Base-by-base conservation (phyloP, 257 asterid species). In the Fraxinus pennsylvanica region DNA sequence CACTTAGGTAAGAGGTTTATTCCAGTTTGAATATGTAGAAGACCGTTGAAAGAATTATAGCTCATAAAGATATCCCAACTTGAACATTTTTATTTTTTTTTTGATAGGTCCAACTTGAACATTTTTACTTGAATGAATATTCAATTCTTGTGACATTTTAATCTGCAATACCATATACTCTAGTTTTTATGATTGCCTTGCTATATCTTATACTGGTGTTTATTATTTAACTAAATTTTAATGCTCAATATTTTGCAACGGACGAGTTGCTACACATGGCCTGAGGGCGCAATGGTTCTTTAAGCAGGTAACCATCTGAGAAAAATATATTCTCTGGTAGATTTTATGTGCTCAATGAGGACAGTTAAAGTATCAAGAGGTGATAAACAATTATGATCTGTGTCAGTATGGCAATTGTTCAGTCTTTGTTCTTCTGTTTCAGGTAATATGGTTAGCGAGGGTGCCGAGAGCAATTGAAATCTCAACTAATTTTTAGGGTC, bases 1-100 rank as follows among this genome's bases (percentile, higher is more conserved):
- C 73, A 38, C 50, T 76, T 78, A 74, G 88, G 87, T 87, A 83
- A 83, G 91, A 81, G 77, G 29, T 83, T 73, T 68, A 78, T 71
- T 41, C 73, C 38, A 35, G 75, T 74, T 70, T 52, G 78, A 74
- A 70, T 80, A 5, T 59, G 54, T 80, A 69, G 87, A 84, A 72
- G 35, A 72, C 78, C 21, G 41, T 74, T 45, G 33, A 68, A 78
- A 65, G 25, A 21, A 80, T 82, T 63, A 78, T 79, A 81, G 76
- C 76, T 81, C 52, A 10, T 65, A 6, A 72, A 39, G 45, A 9
- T 6, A 54, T 19, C 19, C 36, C 36, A 22, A 63, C 1, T 73
- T 30, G 74, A 81, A 82, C 77, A 10, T 76, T 86, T 80, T 45
- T 67, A 70, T 77, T 59, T 63, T 25, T 25, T 25, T 25, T 25